These are phyloP conservation scores for Thalassiosira exigua DNA, from an alignment of 352 stramenopile genomes.

Conservation along the genomic window DNA sequence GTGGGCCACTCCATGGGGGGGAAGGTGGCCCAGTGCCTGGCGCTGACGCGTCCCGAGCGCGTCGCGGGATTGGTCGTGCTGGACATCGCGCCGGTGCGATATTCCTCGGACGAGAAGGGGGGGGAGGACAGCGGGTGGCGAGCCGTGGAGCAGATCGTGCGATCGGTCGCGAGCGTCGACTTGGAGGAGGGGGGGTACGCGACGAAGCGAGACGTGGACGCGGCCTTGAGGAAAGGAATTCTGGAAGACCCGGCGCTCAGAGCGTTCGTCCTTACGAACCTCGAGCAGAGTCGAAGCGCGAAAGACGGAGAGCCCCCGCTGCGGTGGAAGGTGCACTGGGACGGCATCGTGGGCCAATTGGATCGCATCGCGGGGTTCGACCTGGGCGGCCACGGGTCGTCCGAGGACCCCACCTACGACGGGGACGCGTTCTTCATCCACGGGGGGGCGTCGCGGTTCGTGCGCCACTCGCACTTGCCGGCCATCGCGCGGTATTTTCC, in stretches of 20 bases:
- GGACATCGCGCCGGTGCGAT: conserved; percentile 82
- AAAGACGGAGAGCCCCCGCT: conserved; percentile 25
- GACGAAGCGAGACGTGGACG: conserved; percentile 71
- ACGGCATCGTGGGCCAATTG: conserved; percentile 72
- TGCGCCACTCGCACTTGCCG: conserved; percentile 69
- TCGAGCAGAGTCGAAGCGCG: conserved; percentile 34
- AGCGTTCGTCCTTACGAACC: conserved; percentile 83
- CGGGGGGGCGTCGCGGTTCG: conserved; percentile 70
- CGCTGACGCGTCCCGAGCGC: conserved; percentile 68
- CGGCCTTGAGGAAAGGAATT: conserved; percentile 40
- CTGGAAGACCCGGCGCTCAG: conserved; percentile 81
- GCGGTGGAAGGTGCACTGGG: conserved; percentile 79
- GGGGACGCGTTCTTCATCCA: conserved; percentile 78
- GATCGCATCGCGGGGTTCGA: conserved; percentile 80
- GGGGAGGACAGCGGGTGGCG: conserved; percentile 62
- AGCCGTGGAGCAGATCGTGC: conserved; percentile 75
- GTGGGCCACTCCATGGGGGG: conserved; percentile 85
- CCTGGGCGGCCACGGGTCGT: conserved; percentile 33
- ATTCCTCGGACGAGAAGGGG: conserved; percentile 50
- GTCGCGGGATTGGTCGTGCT: conserved; percentile 79
- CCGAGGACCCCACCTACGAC: conserved; percentile 52
- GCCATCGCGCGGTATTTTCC: conserved; percentile 81
- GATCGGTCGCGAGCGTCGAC: conserved; percentile 54
- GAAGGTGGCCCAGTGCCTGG: conserved; percentile 81
- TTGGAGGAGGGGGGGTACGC: conserved; percentile 27